A percentile compares a stretch with the other conserved stretches of the same genome.
Conservation (phyloP, 495 filamentous ascomycete genomes). For the Penicillium psychrofluorescens region DNA sequence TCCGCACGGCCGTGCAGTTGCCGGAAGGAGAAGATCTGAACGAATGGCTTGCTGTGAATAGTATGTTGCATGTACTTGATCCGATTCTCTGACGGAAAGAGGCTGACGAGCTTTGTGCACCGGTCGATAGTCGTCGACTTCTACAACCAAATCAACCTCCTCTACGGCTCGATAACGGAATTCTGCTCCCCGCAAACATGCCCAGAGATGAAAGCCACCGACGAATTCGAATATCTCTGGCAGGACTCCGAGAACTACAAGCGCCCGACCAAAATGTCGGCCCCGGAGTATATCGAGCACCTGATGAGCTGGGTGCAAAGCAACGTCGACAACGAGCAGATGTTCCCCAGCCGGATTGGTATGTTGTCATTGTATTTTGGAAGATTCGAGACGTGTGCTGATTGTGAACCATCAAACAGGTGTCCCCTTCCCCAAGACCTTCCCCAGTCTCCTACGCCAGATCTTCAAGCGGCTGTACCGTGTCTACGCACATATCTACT, state of each 20-base stretch:
- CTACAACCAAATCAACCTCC: conserved; percentile 98
- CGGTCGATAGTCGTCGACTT: conserved; percentile 80
- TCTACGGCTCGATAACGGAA: conserved; percentile 97
- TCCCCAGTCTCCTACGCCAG: conserved; percentile 78
- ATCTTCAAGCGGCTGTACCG: conserved; percentile 98
- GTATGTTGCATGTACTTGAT: conserved; percentile 32
- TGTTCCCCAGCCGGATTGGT: conserved; percentile 91
- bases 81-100: background rate
- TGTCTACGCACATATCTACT: conserved; percentile 99
- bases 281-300: conserved; percentile 94
- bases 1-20: conserved; percentile 92
- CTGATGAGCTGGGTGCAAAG: conserved; percentile 93
- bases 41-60: conserved; percentile 96
- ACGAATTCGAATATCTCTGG: conserved; percentile 99
- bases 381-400: background rate
- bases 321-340: conserved; percentile 90
- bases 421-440: conserved; percentile 91
- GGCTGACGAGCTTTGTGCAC: background rate
- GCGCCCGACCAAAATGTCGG: conserved; percentile 94
- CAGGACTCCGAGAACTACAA: conserved; percentile 91
- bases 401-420: conserved; percentile 37
- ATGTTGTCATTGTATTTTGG: conserved; percentile 6
- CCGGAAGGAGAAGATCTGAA: conserved; percentile 96
- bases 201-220: conserved; percentile 98
- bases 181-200: conserved; percentile 96